phyloP scores from a whole-genome alignment of 2,329 filamentous ascomycete species.

The Venturiaceae sp. region DNA sequence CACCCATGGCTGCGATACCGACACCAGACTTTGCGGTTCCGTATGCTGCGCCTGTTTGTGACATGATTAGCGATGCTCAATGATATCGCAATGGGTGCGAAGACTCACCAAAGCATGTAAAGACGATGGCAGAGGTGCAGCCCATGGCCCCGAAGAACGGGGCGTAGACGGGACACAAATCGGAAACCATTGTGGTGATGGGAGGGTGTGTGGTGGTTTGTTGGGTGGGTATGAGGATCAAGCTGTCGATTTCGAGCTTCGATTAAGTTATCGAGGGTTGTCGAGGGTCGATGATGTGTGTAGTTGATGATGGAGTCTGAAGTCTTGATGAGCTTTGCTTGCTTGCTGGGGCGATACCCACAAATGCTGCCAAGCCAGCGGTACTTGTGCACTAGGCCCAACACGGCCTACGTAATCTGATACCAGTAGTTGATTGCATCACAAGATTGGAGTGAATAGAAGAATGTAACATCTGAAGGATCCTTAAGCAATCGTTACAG shows the following conservation, averaged over 20 bases:
- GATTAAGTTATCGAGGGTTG: neutral
- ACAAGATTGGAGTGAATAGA: too few relatives aligned
- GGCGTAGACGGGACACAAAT: neutral
- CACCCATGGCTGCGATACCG: constrained; percentile 97
- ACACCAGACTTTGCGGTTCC: constrained; percentile 99
- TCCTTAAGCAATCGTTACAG: too few relatives aligned
- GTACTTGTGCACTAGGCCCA: too few relatives aligned
- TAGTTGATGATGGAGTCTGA: too few relatives aligned
- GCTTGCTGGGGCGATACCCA: too few relatives aligned
- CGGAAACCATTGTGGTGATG: neutral
- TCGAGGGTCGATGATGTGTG: neutral
- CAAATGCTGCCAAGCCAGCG: too few relatives aligned
- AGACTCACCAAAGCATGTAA: constrained; percentile 70
- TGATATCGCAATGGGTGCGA: neutral
- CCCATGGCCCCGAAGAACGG: constrained; percentile 98
- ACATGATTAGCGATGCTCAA: neutral
- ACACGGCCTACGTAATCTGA: too few relatives aligned
- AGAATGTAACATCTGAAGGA: too few relatives aligned
- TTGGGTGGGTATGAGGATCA: neutral
- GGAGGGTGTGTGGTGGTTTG: neutral
- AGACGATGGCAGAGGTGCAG: constrained; percentile 89
- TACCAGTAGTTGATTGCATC: too few relatives aligned
- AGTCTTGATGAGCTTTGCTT: too few relatives aligned
- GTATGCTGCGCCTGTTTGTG: constrained; percentile 69
- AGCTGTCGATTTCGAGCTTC: neutral